Conservation (phyloP, 306 rosid genomes). For the Sesbania bispinosa region DNA sequence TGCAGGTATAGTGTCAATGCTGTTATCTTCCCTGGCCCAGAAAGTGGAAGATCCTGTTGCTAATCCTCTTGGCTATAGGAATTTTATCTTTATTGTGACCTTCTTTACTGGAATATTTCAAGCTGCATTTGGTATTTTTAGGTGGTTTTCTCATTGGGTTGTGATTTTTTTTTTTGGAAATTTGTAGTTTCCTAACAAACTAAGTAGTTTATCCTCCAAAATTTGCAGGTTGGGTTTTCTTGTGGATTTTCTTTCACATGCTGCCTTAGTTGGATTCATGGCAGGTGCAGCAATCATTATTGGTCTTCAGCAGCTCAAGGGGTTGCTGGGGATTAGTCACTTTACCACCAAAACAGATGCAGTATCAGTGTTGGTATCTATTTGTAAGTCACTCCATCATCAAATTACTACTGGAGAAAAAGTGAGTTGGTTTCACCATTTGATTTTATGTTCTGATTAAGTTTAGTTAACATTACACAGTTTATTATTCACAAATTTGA, state of each 20-base stretch:
- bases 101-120: conserved; percentile 79
- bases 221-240: conserved; percentile 79
- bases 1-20: conserved; percentile 80
- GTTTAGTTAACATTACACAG: too few species aligned
- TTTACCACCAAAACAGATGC: conserved; percentile 68
- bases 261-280: conserved; percentile 92
- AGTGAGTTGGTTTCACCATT: conserved; percentile 26
- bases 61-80: conserved; percentile 63
- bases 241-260: conserved; percentile 86
- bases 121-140: conserved; percentile 66
- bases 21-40: conserved; percentile 57
- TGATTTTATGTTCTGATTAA: not conserved
- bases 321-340: conserved; percentile 62
- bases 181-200: conserved; percentile 41
- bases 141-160: conserved; percentile 29
- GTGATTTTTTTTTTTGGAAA: conserved; percentile 23
- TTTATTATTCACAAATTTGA: too few species aligned
- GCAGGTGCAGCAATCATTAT: conserved; percentile 85
- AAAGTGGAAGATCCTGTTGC: conserved; percentile 66
- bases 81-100: conserved; percentile 66
- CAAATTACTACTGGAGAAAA: conserved; percentile 30
- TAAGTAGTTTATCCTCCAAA: conserved; percentile 37
- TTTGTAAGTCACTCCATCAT: conserved; percentile 41
- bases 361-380: conserved; percentile 60
- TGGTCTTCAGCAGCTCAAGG: conserved; percentile 85